Evolutionary conservation across 164 flowering plant species (phyloP).

Genomic region (Liquidambar formosana): DNA sequence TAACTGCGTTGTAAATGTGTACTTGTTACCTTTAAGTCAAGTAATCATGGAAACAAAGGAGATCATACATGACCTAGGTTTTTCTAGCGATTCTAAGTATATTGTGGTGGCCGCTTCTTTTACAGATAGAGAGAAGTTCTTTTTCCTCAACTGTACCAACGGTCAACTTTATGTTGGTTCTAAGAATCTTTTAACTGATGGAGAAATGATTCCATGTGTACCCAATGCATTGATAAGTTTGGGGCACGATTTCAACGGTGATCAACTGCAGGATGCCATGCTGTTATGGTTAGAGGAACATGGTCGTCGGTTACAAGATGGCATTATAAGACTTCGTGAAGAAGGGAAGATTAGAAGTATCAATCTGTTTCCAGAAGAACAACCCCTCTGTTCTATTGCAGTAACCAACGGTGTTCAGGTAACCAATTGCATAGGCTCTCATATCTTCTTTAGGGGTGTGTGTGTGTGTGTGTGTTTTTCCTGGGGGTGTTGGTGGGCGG

Average conservation of each 20-base stretch:
- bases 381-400: conserved; percentile 72
- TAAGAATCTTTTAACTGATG: conserved; percentile 41
- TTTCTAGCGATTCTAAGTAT: conserved; percentile 39
- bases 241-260: conserved; percentile 35
- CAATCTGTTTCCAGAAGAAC: conserved; percentile 61
- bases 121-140: conserved; percentile 48
- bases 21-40: conserved; percentile 53
- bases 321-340: conserved; percentile 52
- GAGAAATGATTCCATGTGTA: conserved; percentile 89
- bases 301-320: conserved; percentile 68
- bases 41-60: conserved; percentile 46
- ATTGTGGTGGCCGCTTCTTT: conserved; percentile 71
- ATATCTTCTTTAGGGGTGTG: background rate
- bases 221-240: conserved; percentile 49
- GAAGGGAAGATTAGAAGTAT: conserved; percentile 46
- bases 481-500: no score
- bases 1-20: conserved; percentile 65
- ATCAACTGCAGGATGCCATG: conserved; percentile 72
- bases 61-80: conserved; percentile 32
- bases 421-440: conserved; percentile 5
- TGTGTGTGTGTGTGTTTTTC: no score
- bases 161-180: conserved; percentile 90
- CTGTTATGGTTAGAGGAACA: conserved; percentile 96
- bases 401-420: conserved; percentile 87
- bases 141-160: conserved; percentile 67